Base-by-base conservation (phyloP, 805 yeast species). In the Kurtzmaniella fragi region DNA sequence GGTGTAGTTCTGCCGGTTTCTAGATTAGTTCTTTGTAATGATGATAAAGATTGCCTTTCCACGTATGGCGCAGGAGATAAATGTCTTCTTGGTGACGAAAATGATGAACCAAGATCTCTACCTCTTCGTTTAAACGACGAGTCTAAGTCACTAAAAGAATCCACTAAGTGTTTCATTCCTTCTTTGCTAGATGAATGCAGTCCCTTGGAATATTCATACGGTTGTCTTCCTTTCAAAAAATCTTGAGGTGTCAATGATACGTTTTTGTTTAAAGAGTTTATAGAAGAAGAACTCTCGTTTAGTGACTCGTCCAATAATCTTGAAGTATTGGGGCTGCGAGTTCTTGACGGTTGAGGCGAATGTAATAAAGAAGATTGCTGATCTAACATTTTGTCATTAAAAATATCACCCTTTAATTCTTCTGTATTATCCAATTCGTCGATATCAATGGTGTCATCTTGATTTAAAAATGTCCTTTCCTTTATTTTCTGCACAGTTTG, bases 401-500 rank as follows among this genome's bases (percentile, higher is more conserved):
- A 49, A 8, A 40, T 52, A 8, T 49, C 45, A 13, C 45, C 52
- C 16, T 44, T 52, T 17, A 43, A 36, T 6, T 41, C 27, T 13
- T 42, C 47, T n/a, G 33, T 5, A 31, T 31, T 31, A 32, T 15
- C 20, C 31, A n/a, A n/a, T 20, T 20, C 25, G 8, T 20, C 25
- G 25, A 5, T 20, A 20, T 20, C 25, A 20, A 20, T 20, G 5
- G 25, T 20, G 8, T 30, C 33, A 4, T 28, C 25, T 11, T 47
- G 54, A 28, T 48, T 43, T 3, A 41, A 20, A 30, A 45, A 29
- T 8, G 62, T 58, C 39, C 60, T 61, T 32, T 62, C 77, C 38
- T 66, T 64, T 10, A 77, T 81, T 48, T 72, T 76, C 28, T 62
- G 58, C 2, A 88, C 72, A 0, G 93, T 82, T 28, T 79, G 78